A percentile compares a stretch with the other conserved stretches of the same genome.
phyloP scores from a whole-genome alignment of 176 grass and related monocot genomes.

The Panicum miliaceum region DNA sequence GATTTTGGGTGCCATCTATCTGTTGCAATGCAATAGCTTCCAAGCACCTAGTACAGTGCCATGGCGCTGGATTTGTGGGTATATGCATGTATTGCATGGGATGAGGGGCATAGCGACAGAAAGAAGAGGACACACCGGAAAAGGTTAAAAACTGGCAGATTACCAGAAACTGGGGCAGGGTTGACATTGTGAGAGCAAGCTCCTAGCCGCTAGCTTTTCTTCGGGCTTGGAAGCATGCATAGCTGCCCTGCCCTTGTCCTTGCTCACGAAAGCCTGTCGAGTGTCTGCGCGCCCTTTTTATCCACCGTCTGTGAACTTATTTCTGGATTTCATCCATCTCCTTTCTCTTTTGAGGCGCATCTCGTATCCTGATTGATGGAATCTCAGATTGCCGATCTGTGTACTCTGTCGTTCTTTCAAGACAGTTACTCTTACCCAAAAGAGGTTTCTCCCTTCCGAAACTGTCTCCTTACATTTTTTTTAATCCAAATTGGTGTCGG shows the following conservation, averaged over 20 bases:
- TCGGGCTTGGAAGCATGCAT: constrained; percentile 38
- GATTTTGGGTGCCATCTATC: not conserved
- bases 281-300: not conserved
- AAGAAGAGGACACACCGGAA: constrained; percentile 48
- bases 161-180: constrained; percentile 36
- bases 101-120: constrained; percentile 25
- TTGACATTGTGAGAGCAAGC: constrained; percentile 51
- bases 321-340: not conserved
- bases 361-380: not conserved
- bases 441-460: not conserved
- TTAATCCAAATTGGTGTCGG: not conserved
- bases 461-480: not conserved
- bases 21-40: not conserved
- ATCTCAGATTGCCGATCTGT: not conserved
- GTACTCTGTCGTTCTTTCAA: not conserved
- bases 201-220: constrained; percentile 40
- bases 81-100: constrained; percentile 31
- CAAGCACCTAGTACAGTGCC: constrained; percentile 41
- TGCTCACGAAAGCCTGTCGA: constrained; percentile 26
- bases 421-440: not conserved
- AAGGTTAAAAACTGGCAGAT: constrained; percentile 35
- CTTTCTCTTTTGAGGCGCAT: not conserved
- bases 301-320: not conserved
- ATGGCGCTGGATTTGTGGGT: constrained; percentile 21
- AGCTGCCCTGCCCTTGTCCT: constrained; percentile 35